Percentiles rank a stretch among this genome's conserved stretches.
Evolutionary conservation across 2,329 filamentous ascomycete species (phyloP).

Genomic region (Colletotrichum liaoningense): DNA sequence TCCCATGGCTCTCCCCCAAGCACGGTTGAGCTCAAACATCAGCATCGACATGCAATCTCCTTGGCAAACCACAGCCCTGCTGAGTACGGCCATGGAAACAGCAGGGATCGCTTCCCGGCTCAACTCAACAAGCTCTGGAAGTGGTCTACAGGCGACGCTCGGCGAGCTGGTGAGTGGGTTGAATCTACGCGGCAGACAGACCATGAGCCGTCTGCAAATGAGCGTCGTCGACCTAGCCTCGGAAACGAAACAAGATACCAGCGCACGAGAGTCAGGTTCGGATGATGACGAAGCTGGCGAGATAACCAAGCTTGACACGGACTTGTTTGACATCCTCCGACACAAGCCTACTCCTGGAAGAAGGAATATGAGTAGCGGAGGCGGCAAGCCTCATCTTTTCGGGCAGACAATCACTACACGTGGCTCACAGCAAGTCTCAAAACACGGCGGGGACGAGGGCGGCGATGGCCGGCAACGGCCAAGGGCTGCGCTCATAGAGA

Average conservation of each 20-base stretch:
- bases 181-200: constrained; percentile 82
- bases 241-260: constrained; percentile 34
- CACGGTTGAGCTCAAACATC: constrained; percentile 66
- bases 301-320: constrained; percentile 44
- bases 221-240: constrained; percentile 58
- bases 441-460: constrained; percentile 25
- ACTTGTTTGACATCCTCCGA: constrained; percentile 42
- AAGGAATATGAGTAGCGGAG: background rate
- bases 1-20: constrained; percentile 75
- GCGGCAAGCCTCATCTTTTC: constrained; percentile 49
- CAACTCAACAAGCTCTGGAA: constrained; percentile 51
- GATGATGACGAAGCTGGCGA: constrained; percentile 44
- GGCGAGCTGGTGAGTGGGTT: constrained; percentile 73
- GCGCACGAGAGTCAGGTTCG: constrained; percentile 34
- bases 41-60: constrained; percentile 70
- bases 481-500: constrained; percentile 17
- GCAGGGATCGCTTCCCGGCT: constrained; percentile 82
- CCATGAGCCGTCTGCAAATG: constrained; percentile 80
- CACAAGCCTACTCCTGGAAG: constrained; percentile 29
- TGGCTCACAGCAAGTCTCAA: constrained; percentile 25
- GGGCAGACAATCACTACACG: constrained; percentile 53
- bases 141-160: constrained; percentile 59
- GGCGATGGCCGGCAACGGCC: constrained; percentile 16
- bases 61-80: constrained; percentile 85
- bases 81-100: constrained; percentile 82